Evolutionary conservation across 2,329 filamentous ascomycete genomes (phyloP), one percentile per base, ranked within the genome.

Genomic region (Saccharata proteae): DNA sequence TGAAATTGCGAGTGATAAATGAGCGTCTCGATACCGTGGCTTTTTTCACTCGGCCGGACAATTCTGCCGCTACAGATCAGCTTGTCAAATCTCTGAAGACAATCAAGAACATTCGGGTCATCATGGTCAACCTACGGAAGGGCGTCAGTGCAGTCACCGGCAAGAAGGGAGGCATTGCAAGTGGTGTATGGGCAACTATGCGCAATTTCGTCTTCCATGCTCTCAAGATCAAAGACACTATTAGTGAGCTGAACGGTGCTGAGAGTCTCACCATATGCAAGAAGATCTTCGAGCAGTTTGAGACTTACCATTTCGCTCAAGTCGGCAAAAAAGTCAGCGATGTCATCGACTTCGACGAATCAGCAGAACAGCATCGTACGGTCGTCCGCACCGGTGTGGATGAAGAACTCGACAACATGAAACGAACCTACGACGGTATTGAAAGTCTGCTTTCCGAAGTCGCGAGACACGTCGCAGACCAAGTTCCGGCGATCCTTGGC

Each of bases 291-390:
- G 59, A 71, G 11, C 62, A 62, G 7, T 69, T 86, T 20, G 65
- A 80, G 30, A 61, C 65, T 14, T 54, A 59, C 14, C 61, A 67
- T 5, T 56, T 93, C 3, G 67, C 74, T 17, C 62, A 67, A 23
- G 62, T 93, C 20, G 83, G 83, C 4, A 68, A 74, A 32, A 63
- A 74, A 35, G 80, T 96, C 30, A 71, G 72, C 24, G 70, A 77
- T 32, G 79, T 76, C 10, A 67, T 93, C 29, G 84, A 94, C 48
- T 86, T 94, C 43, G 71, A 85, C 18, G 68, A 74, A 36, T 88
- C 83, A 0, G 73, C 74, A 34, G 67, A 76, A 28, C 72, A 79
- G 40, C 71, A 73, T 34, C 74, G 80, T 15, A 81, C 79, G 2
- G 74, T 83, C 3, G 76, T 98, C 9, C 72, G 71, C 29, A 56